Evolutionary conservation across 2,329 filamentous ascomycete genomes (phyloP), one percentile per base, ranked within the genome.

Genomic region (Aspergillus sclerotialis): DNA sequence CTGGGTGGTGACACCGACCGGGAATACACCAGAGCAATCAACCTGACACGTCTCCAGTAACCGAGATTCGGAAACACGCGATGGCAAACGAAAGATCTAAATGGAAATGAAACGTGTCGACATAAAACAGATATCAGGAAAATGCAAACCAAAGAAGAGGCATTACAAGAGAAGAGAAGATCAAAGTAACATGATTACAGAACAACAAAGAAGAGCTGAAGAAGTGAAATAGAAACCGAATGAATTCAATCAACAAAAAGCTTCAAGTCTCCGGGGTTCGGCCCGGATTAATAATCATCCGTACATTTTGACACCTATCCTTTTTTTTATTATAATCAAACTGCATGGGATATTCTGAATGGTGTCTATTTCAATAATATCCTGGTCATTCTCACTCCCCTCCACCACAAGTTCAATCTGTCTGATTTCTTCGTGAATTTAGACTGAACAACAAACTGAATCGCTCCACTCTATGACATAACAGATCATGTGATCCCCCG

Each of bases 41-140:
- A 51, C 43, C 46, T 46, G 49, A 52, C 52, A 55, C 49, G 52
- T 52, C 46, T 48, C 39, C 46, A 42, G 42, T 43, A 45, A 46
- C 42, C 14, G 18, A 14, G 10, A 18, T n/a, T 8, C 17, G 18
- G n/a, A 32, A 23, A 32, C 17, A 12, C 30, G 18, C 15, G 19
- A 23, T 23, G 19, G 19, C 19, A 23, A 23, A 7, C 32, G n/a
- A 36, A 35, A 25, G 10, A 27, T 28, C 30, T 24, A 36, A 28
- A 29, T 17, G 17, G 19, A 14, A 29, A 13, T 29, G 17, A 32
- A 28, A 33, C 41, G 36, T 16, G 14, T 15, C n/a, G 18, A 36
- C 39, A 44, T 42, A 35, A 40, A 39, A 14, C 30, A 24, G 23
- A 19, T 26, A 23, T 15, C 7, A 32, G 27, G 26, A 8, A 25